Percentiles rank a stretch among this genome's conserved stretches.
These are phyloP conservation scores for Neoconidiobolus thromboides DNA, from an alignment of 371 early-diverging fungal genomes.

Conservation along the genomic window DNA sequence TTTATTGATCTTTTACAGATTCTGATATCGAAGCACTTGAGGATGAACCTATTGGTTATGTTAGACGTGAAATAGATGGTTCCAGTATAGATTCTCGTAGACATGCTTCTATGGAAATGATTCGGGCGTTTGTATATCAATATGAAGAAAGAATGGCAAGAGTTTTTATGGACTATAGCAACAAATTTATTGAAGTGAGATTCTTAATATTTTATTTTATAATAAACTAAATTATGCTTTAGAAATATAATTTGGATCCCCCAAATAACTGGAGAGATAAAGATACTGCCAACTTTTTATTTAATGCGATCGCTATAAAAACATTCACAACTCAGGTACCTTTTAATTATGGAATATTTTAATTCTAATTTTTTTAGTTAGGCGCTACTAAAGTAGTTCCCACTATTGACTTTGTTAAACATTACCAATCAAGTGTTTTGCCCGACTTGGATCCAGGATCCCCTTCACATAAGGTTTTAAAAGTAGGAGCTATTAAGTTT, in stretches of 20 bases:
- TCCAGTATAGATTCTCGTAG: conserved; percentile 82
- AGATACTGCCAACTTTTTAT: conserved; percentile 81
- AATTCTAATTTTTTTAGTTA: conserved; percentile 16
- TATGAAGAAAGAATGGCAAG: conserved; percentile 63
- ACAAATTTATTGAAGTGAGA: conserved; percentile 38
- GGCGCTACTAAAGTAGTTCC: conserved; percentile 68
- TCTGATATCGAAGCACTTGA: conserved; percentile 88
- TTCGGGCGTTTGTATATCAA: conserved; percentile 76
- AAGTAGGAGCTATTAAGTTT: conserved; percentile 85
- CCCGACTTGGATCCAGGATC: conserved; percentile 60
- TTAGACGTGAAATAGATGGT: conserved; percentile 86
- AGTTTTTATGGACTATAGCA: conserved; percentile 59
- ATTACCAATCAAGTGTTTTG: conserved; percentile 64
- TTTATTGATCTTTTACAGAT: conserved; percentile 17
- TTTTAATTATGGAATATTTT: not conserved
- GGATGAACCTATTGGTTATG: conserved; percentile 87
- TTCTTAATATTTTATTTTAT: not conserved
- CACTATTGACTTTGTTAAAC: conserved; percentile 57
- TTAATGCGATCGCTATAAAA: conserved; percentile 68
- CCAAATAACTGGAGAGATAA: conserved; percentile 82
- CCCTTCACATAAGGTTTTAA: conserved; percentile 63
- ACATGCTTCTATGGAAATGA: conserved; percentile 77
- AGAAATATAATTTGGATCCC: conserved; percentile 26
- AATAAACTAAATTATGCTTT: not conserved
- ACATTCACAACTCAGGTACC: conserved; percentile 29